A percentile compares a stretch with the other conserved stretches of the same genome.
Evolutionary conservation across 441 rosid genomes (phyloP).

Genomic region (Theobroma grandiflorum): DNA sequence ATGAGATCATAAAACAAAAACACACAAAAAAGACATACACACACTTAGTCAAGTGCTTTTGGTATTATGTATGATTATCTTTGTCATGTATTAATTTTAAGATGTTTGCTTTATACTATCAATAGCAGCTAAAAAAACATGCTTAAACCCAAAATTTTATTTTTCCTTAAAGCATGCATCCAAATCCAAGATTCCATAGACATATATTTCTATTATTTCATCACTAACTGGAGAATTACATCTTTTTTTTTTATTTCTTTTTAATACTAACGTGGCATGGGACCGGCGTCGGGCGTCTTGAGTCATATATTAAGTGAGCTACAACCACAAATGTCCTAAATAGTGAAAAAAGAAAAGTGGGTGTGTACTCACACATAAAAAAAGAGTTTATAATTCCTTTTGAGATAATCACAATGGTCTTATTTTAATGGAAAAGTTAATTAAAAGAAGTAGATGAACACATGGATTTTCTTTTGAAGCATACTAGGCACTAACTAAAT

Average conservation of each 20-base stretch:
- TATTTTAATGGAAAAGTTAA: conserved; percentile 27
- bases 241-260: background rate
- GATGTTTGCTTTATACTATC: background rate
- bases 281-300: conserved; percentile 34
- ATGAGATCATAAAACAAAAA: conserved; percentile 3
- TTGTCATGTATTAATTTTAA: background rate
- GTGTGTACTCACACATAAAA: conserved; percentile 3
- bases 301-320: conserved; percentile 39
- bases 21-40: background rate
- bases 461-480: conserved; percentile 36
- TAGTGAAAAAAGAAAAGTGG: conserved; percentile 36
- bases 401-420: conserved; percentile 35
- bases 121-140: background rate
- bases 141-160: background rate
- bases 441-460: conserved; percentile 25
- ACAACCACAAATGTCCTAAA: conserved; percentile 34
- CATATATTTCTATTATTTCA: conserved; percentile 8
- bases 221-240: conserved; percentile 31
- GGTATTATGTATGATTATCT: background rate
- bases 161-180: conserved; percentile 27
- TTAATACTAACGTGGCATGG: conserved; percentile 22
- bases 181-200: conserved; percentile 35
- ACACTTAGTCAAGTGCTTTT: background rate
- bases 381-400: background rate
- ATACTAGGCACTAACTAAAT: conserved; percentile 21